A percentile compares a stretch with the other conserved stretches of the same genome.
Evolutionary conservation across 148 eudicot species (phyloP).

Genomic region (Diospyros kaki): DNA sequence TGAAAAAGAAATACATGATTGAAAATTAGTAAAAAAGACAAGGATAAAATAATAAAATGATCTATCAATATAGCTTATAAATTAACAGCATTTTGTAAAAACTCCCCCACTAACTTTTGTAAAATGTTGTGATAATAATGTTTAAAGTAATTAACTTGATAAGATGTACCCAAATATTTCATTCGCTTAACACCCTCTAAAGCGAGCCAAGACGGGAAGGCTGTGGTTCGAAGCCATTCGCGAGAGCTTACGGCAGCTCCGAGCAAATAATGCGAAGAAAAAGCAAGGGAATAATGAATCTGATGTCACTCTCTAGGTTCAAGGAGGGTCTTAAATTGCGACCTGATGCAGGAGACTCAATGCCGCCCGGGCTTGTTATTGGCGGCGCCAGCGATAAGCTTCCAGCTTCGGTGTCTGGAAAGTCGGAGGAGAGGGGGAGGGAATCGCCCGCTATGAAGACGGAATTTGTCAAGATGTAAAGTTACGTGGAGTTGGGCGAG

Average conservation of each 20-base stretch:
- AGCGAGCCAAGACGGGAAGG: background rate
- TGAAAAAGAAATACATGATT: too few species aligned
- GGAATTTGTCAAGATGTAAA: slow-evolving; percentile 27
- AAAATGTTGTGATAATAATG: too few species aligned
- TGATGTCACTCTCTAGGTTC: slow-evolving; percentile 17
- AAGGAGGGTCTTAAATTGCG: slow-evolving; percentile 18
- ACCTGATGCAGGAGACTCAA: slow-evolving; percentile 10
- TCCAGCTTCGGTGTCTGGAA: slow-evolving; percentile 20
- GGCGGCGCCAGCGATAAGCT: slow-evolving; percentile 27
- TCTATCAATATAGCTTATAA: too few species aligned
- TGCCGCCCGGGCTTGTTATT: slow-evolving; percentile 1
- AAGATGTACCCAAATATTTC: too few species aligned
- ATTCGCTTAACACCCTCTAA: background rate
- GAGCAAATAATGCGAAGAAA: background rate
- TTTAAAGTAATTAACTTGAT: too few species aligned
- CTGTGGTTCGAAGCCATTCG: slow-evolving; percentile 23
- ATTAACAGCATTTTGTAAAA: too few species aligned
- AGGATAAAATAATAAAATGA: too few species aligned
- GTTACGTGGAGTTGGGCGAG: slow-evolving; percentile 45
- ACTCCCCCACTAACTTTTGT: too few species aligned
- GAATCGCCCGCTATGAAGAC: slow-evolving; percentile 11
- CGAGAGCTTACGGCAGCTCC: slow-evolving; percentile 26
- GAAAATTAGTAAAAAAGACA: too few species aligned
- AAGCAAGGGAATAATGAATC: background rate
- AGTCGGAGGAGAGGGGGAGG: slow-evolving; percentile 28